Base-by-base conservation (phyloP, 805 yeast species). In the Diddensiella transvaalensis region DNA sequence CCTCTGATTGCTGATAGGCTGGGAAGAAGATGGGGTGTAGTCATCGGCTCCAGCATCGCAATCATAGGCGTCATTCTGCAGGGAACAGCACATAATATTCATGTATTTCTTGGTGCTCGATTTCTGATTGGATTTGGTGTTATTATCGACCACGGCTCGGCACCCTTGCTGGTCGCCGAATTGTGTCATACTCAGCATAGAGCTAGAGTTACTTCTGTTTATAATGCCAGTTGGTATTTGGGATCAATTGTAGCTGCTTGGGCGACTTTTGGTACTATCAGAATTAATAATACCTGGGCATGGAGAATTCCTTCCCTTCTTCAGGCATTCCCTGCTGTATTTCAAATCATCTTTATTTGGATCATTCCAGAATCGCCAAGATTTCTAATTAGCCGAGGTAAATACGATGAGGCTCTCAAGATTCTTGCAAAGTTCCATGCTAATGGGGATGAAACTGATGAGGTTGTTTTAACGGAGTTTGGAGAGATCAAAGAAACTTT, bases 291-390 rank as follows among this genome's bases (percentile, higher is more conserved):
- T 18, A 54, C 60, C 2, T 68, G 74, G 42, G 71, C 82, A 17
- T 85, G 89, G 88, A 78, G 91, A 71, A 73, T 85, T 62, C 90
- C 91, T 11, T 76, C 84, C 51, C 82, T 85, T 1, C 67, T 83
- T 57, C 93, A 85, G 69, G 71, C 79, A 48, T 54, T 83, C 35
- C 83, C 82, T 61, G 47, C 86, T 42, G 66, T 85, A 33, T 61
- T 82, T 46, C 68, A 84, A 78, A 82, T 47, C 32, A 66, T 32
- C 18, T 69, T 72, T 62, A 48, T 79, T 55, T 47, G 57, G 30
- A 50, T 66, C 47, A 53, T 66, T 21, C 65, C 63, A 30, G 74
- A 70, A 55, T 68, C 73, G 1, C 74, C 74, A 15, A 60, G 74
- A 43, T 69, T 72, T 70, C 59, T 69, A 11, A 70, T 71, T 2